Evolutionary conservation across 306 rosid species (phyloP), one percentile per base, ranked within the genome.

Genomic region (Adenanthera pavonina): DNA sequence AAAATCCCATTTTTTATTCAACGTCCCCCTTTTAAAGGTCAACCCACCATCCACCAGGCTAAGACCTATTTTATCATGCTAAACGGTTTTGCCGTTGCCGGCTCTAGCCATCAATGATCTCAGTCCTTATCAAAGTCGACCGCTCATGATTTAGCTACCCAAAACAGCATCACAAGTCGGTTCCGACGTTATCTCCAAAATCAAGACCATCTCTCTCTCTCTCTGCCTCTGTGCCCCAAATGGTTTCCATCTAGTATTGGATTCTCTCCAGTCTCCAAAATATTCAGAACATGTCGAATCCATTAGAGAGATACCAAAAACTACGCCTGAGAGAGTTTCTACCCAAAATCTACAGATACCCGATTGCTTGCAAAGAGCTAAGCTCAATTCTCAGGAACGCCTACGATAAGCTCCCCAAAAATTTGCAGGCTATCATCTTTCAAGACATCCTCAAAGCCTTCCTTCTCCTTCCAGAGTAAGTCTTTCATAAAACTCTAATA

Each of bases 381-480:
- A 85, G 91, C 92, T 88, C 87, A 66, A 77, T 95, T 77, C 89
- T 92, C 8, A 82, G 87, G 49, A 74, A 79, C 34, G 92, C 92
- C 82, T 91, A 85, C 82, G 66, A 69, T 56, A 79, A 88, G 34
- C 84, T 90, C 15, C 95, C 97, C 74, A 95, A 95, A 78, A 83
- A 82, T 88, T 68, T 89, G 70, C 99, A 92, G 81, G 68, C 91
- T 69, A 74, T 88, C 35, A 20, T 95, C 84, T 87, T 85, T 81
- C 88, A 95, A 67, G 95, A 95, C 75, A 79, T 85, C 69, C 90
- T 90, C 87, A 38, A 90, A 15, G 97, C 99, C 85, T 92, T 95
- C 81, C 95, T 88, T 86, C 92, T 91, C 60, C 91, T 95, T 69
- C 97, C 97, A 6, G 69, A 89, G 98, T 94, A 84, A 56, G 87